A percentile compares a stretch with the other conserved stretches of the same genome.
Evolutionary conservation across 2,329 filamentous ascomycete genomes (phyloP).

Genomic region (Phaeoacremonium minimum): DNA sequence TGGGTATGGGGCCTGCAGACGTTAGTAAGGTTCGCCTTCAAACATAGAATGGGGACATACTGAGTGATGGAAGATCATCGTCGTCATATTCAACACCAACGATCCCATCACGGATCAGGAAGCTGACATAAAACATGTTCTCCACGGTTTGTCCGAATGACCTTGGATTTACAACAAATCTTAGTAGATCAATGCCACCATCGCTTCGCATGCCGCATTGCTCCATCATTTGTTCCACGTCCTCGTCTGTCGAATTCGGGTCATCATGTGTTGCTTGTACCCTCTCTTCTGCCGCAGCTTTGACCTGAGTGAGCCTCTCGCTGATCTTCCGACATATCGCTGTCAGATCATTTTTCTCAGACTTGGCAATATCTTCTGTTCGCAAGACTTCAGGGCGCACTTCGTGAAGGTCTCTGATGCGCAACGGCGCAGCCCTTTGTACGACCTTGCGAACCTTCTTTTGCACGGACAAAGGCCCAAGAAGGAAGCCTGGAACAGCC

Average conservation of each 20-base stretch:
- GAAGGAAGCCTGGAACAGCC: constrained; percentile 74
- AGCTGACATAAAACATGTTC: constrained; percentile 95
- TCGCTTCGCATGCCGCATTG: constrained; percentile 61
- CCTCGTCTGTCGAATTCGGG: constrained; percentile 40
- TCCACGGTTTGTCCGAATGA: constrained; percentile 95
- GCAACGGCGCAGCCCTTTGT: constrained; percentile 67
- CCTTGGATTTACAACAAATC: constrained; percentile 83
- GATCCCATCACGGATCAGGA: constrained; percentile 82
- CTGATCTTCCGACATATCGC: constrained; percentile 74
- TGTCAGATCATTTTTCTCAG: constrained; percentile 77
- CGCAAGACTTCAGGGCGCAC: constrained; percentile 75
- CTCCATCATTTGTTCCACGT: constrained; percentile 53
- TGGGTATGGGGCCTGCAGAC: too few species aligned
- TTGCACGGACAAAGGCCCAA: constrained; percentile 84
- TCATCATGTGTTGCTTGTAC: constrained; percentile 35
- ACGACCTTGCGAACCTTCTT: constrained; percentile 71
- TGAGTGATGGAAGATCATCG: constrained; percentile 69
- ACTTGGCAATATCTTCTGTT: constrained; percentile 67
- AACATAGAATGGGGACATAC: constrained; percentile 48
- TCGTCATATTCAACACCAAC: constrained; percentile 71
- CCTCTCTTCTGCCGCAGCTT: constrained; percentile 40
- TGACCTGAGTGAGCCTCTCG: constrained; percentile 48
- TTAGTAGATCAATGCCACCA: constrained; percentile 73
- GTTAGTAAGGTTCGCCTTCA: background rate
- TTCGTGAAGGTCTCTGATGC: constrained; percentile 63